These are phyloP conservation scores for Monosporascus sp. DNA, from an alignment of 2,329 filamentous ascomycete species.

Conservation along the genomic window DNA sequence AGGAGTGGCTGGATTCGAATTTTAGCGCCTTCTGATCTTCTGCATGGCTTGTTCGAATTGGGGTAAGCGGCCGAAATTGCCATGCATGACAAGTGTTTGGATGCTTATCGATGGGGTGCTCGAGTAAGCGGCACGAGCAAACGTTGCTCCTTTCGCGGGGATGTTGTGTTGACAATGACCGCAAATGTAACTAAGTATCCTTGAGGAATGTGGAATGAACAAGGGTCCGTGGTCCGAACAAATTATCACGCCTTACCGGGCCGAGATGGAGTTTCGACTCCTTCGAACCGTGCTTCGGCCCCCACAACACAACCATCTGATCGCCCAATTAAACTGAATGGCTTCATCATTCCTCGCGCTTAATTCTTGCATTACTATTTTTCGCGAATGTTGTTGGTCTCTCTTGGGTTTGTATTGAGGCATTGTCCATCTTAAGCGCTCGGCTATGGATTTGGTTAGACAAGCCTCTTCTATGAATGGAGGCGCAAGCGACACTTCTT, in stretches of 20 bases:
- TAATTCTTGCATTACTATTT: slow-evolving; percentile 2
- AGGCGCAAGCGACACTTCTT: slow-evolving; percentile 4
- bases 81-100: background rate
- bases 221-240: slow-evolving; percentile 9
- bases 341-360: slow-evolving; percentile 11
- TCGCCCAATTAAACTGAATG: slow-evolving; percentile 11
- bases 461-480: slow-evolving; percentile 9
- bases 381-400: slow-evolving; percentile 2
- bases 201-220: background rate
- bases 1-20: background rate
- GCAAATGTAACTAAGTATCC: background rate
- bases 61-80: background rate
- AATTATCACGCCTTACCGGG: slow-evolving; percentile 10
- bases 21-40: background rate
- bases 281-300: slow-evolving; percentile 1
- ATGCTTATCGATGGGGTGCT: background rate
- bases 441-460: slow-evolving; percentile 3
- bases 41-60: background rate
- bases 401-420: slow-evolving; percentile 3
- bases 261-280: slow-evolving; percentile 16
- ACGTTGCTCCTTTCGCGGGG: background rate
- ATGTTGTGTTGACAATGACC: background rate
- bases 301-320: slow-evolving; percentile 14
- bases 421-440: slow-evolving; percentile 7
- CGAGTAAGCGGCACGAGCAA: background rate